Conservation (phyloP, 2,329 filamentous ascomycete species). For the Pseudocercospora ulei region DNA sequence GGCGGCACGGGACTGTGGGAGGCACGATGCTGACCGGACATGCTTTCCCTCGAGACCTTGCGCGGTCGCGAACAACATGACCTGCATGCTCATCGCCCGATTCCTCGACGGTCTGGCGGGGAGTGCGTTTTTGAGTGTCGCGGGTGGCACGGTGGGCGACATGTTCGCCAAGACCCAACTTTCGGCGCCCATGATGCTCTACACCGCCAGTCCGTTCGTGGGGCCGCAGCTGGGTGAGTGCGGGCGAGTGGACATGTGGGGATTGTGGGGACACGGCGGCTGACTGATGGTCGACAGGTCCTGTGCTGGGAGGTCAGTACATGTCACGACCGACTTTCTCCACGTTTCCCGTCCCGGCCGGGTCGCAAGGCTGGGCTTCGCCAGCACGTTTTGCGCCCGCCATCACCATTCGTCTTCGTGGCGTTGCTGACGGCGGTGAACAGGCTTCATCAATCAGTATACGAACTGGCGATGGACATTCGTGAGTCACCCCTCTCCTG, state of each 20-base stretch:
- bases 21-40: too few species aligned
- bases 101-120: slow-evolving; percentile 69
- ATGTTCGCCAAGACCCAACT: slow-evolving; percentile 60
- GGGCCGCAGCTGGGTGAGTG: slow-evolving; percentile 6
- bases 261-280: too few species aligned
- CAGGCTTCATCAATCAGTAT: slow-evolving; percentile 7
- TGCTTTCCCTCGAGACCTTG: too few species aligned
- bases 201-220: slow-evolving; percentile 29
- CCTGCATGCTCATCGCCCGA: slow-evolving; percentile 58
- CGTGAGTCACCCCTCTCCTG: neutral
- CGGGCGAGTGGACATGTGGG: too few species aligned
- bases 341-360: too few species aligned
- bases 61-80: slow-evolving; percentile 59
- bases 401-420: neutral
- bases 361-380: neutral
- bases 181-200: slow-evolving; percentile 74
- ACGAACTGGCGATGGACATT: slow-evolving; percentile 5
- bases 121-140: slow-evolving; percentile 54
- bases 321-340: too few species aligned
- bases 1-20: slow-evolving; percentile 49
- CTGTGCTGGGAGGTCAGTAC: slow-evolving; percentile 4
- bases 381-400: neutral
- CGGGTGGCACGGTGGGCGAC: slow-evolving; percentile 75
- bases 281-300: neutral
- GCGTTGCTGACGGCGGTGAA: neutral